A percentile compares a stretch with the other conserved stretches of the same genome.
phyloP scores from a whole-genome alignment of 768 basidiomycete genomes.

The Pisolithus albus region DNA sequence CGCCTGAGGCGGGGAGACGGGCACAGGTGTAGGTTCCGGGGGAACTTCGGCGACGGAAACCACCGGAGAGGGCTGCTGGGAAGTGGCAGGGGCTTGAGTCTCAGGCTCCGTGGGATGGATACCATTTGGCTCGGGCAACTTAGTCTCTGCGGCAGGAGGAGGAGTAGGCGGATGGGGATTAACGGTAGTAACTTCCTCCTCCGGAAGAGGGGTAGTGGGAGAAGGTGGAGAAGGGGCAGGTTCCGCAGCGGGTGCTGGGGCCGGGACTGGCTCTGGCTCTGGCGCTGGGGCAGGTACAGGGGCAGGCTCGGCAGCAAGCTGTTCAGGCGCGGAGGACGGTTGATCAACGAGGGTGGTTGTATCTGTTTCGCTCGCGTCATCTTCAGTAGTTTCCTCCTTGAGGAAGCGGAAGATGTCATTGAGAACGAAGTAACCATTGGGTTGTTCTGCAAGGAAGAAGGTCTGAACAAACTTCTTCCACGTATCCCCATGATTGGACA shows the following conservation, averaged over 20 bases:
- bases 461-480: conserved; percentile 99
- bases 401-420: conserved; percentile 99
- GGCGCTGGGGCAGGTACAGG: conserved; percentile 21
- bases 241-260: conserved; percentile 28
- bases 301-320: conserved; percentile 27
- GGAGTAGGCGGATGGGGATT: conserved; percentile 26
- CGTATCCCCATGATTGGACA: conserved; percentile 85
- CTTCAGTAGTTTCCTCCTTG: conserved; percentile 90
- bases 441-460: conserved; percentile 99
- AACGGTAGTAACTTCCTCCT: conserved; percentile 38
- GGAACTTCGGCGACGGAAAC: conserved; percentile 21
- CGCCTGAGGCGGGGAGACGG: conserved; percentile 16
- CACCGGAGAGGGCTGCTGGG: conserved; percentile 20
- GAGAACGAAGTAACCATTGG: conserved; percentile 98
- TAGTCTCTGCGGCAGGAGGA: conserved; percentile 34
- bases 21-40: conserved; percentile 23
- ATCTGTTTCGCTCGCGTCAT: conserved; percentile 51
- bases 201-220: conserved; percentile 12
- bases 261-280: conserved; percentile 30
- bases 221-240: conserved; percentile 21
- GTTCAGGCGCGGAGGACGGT: conserved; percentile 17
- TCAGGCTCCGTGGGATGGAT: conserved; percentile 30
- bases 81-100: conserved; percentile 21
- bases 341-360: conserved; percentile 26
- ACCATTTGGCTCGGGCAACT: conserved; percentile 37